phyloP scores from a whole-genome alignment of 2,329 filamentous ascomycete species.

The Chaetomiaceae sp. region DNA sequence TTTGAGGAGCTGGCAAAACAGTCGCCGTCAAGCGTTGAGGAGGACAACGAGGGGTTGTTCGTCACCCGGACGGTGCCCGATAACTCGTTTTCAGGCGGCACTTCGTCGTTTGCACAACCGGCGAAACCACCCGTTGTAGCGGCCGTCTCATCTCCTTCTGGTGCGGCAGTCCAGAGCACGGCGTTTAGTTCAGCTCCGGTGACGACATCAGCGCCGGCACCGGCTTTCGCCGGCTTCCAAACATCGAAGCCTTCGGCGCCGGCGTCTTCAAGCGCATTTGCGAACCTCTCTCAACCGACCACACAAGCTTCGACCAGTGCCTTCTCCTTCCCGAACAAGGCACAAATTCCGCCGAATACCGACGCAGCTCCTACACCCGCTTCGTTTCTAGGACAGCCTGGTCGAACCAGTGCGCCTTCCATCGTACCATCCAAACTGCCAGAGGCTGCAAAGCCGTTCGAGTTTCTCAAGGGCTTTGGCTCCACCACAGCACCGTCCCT shows the following conservation, averaged over 20 bases:
- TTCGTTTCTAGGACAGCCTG: neutral
- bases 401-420: neutral
- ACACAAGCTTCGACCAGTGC: conserved; percentile 1
- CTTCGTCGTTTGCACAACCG: neutral
- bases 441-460: neutral
- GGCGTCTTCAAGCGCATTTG: conserved; percentile 1
- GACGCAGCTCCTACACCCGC: neutral
- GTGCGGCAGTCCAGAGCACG: neutral
- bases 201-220: neutral
- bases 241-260: neutral
- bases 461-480: neutral
- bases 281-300: conserved; percentile 2
- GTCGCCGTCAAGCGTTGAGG: neutral
- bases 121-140: neutral
- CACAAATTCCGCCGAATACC: neutral
- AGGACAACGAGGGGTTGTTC: conserved; percentile 24
- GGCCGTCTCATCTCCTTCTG: neutral
- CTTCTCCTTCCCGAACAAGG: conserved; percentile 7
- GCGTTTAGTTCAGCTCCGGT: neutral
- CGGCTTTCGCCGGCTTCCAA: neutral
- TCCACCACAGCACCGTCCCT: neutral
- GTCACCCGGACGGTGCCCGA: conserved; percentile 17
- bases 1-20: conserved; percentile 33
- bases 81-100: neutral
- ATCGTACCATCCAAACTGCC: neutral